Percentiles rank a stretch among this genome's conserved stretches.
phyloP scores from a whole-genome alignment of 306 rosid species.

The Oxytropis ochrocephala region DNA sequence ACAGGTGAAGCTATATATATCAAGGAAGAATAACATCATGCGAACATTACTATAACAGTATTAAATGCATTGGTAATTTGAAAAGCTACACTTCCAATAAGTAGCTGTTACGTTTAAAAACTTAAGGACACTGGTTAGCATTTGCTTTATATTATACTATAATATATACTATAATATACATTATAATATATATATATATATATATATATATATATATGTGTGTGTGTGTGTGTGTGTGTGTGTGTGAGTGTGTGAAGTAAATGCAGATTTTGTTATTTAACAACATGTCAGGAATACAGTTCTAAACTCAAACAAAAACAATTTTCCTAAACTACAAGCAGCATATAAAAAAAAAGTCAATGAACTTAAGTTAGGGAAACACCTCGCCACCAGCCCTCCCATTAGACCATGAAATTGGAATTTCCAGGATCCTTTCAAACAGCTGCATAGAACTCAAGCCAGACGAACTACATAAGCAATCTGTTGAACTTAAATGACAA shows the following conservation, averaged over 20 bases:
- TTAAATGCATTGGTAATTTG: neutral
- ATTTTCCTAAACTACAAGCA: neutral
- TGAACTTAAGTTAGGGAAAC: constrained; percentile 40
- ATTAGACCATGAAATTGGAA: constrained; percentile 84
- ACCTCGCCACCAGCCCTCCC: constrained; percentile 97
- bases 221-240: no score
- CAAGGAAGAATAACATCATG: constrained; percentile 8
- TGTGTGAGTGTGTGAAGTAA: neutral
- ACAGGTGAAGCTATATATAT: neutral
- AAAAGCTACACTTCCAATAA: neutral
- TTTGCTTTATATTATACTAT: no score
- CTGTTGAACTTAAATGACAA: constrained; percentile 9
- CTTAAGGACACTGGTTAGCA: neutral
- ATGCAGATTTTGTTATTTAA: neutral
- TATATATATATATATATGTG: no score
- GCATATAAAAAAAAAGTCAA: neutral
- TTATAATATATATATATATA: no score
- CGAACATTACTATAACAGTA: neutral
- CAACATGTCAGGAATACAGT: neutral
- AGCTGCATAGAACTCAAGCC: constrained; percentile 50
- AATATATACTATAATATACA: no score
- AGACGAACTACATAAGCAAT: constrained; percentile 23
- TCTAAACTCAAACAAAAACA: neutral
- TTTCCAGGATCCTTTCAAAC: constrained; percentile 79
- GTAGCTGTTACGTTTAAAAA: no score